Conservation (phyloP, 495 filamentous ascomycete genomes). For the Hypomontagnella monticulosa region DNA sequence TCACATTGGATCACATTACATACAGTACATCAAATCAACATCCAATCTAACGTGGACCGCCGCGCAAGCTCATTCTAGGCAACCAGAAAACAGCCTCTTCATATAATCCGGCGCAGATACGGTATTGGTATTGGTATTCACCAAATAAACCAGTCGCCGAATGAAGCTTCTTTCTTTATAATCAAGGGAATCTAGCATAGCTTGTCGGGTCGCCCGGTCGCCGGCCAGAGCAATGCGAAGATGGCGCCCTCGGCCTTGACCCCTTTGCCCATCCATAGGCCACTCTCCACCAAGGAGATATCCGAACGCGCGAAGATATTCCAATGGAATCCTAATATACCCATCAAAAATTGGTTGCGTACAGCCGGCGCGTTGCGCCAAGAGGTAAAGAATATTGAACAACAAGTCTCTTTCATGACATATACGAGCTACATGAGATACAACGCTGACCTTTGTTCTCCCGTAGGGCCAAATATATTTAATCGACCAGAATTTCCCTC, state of each 20-base stretch:
- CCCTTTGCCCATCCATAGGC: slow-evolving; percentile 44
- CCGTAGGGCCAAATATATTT: slow-evolving; percentile 71
- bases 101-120: slow-evolving; percentile 11
- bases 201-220: background rate
- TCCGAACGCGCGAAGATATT: slow-evolving; percentile 75
- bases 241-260: slow-evolving; percentile 23
- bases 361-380: slow-evolving; percentile 79
- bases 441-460: slow-evolving; percentile 8
- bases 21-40: slow-evolving; percentile 7
- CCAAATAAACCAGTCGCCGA: slow-evolving; percentile 3
- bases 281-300: slow-evolving; percentile 79
- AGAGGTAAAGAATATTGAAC: slow-evolving; percentile 66
- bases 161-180: slow-evolving; percentile 11
- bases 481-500: slow-evolving; percentile 82
- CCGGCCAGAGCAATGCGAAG: slow-evolving; percentile 16
- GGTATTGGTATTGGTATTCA: slow-evolving; percentile 2
- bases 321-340: slow-evolving; percentile 78
- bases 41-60: slow-evolving; percentile 7
- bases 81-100: slow-evolving; percentile 9
- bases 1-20: too few species aligned
- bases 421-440: too few species aligned
- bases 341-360: slow-evolving; percentile 82
- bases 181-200: background rate
- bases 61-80: slow-evolving; percentile 32
- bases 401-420: too few species aligned